Base-by-base conservation (phyloP, 1,139 yeast genomes). In the Pichia sp. region DNA sequence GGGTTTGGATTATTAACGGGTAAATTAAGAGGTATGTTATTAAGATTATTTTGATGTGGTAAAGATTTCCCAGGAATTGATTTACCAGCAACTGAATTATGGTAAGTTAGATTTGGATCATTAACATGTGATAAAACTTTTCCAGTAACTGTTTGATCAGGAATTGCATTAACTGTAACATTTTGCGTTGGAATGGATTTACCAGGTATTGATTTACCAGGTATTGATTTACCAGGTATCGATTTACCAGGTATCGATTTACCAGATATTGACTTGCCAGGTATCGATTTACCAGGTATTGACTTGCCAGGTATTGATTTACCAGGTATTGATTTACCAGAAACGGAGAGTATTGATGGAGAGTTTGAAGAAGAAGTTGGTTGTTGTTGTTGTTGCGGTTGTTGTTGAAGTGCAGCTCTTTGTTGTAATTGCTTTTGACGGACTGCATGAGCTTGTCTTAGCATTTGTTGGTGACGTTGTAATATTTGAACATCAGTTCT, bases 381-480 rank as follows among this genome's bases (percentile, higher is more conserved):
- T 7, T 43, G 42, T 33, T 44, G 44, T 26, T 40, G 44, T 10
- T 30, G 43, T 30, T 47, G 51, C 38, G 35, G 39, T 35, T 48
- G 49, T 36, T 44, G 48, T 7, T 54, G 56, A 11, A 44, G 48
- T 18, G 34, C 32, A n/a, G 42, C 43, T 34, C 40, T 40, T 36
- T 50, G 56, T 48, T 55, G 63, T 43, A 55, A 56, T 45, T 58
- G 63, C 45, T 52, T 60, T 39, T 55, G 57, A 57, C 56, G 52
- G 4, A 51, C 56, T 2, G 51, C 49, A 36, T 58, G 64, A 40
- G 61, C 64, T 42, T 59, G 62, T 42, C 54, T 57, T 30, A 60
- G 47, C 60, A 58, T 58, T 49, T 60, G 64, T 39, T 62, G 66
- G 50, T 62, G 65, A 8, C 64, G 54, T 45, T 61, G 62, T n/a